Evolutionary conservation across 2,329 filamentous ascomycete species (phyloP).

Genomic region (Tolypocladium guangdongense): DNA sequence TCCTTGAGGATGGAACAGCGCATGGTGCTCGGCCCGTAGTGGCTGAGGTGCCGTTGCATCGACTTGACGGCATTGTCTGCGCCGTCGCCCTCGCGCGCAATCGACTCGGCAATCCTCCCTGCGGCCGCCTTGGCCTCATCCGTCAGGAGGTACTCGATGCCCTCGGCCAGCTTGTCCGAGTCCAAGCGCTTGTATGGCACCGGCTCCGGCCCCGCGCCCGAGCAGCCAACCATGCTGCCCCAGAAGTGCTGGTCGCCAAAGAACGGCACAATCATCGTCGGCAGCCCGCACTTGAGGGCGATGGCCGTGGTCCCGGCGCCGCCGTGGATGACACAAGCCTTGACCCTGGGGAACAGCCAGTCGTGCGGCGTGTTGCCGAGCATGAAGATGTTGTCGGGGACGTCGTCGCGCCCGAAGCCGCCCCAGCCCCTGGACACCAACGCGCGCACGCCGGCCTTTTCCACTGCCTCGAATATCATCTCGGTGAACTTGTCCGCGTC

Average conservation of each 20-base stretch:
- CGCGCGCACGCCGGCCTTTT: conserved; percentile 55
- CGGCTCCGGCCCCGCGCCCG: conserved; percentile 53
- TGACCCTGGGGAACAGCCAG: conserved; percentile 61
- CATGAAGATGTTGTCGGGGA: conserved; percentile 57
- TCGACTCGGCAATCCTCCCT: conserved; percentile 46
- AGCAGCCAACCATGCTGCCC: conserved; percentile 56
- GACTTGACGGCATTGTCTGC: conserved; percentile 57
- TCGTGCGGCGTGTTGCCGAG: conserved; percentile 66
- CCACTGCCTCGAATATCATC: conserved; percentile 60
- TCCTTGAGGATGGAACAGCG: conserved; percentile 56
- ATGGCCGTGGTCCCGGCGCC: conserved; percentile 69
- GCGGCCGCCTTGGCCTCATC: conserved; percentile 49
- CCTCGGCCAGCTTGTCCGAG: conserved; percentile 54
- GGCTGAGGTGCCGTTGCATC: conserved; percentile 50
- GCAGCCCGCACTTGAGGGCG: conserved; percentile 58
- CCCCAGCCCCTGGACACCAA: conserved; percentile 70
- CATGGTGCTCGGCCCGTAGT: conserved; percentile 43
- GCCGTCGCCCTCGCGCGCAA: conserved; percentile 54
- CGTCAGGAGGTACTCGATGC: conserved; percentile 56
- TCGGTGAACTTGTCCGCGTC: conserved; percentile 57
- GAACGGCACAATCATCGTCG: conserved; percentile 69
- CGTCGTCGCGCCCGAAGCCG: conserved; percentile 47
- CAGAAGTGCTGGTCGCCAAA: conserved; percentile 75
- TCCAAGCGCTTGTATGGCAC: conserved; percentile 59
- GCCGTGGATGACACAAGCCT: conserved; percentile 63